Evolutionary conservation across 495 filamentous ascomycete genomes (phyloP).

Genomic region (Annulohypoxylon maeteangense): DNA sequence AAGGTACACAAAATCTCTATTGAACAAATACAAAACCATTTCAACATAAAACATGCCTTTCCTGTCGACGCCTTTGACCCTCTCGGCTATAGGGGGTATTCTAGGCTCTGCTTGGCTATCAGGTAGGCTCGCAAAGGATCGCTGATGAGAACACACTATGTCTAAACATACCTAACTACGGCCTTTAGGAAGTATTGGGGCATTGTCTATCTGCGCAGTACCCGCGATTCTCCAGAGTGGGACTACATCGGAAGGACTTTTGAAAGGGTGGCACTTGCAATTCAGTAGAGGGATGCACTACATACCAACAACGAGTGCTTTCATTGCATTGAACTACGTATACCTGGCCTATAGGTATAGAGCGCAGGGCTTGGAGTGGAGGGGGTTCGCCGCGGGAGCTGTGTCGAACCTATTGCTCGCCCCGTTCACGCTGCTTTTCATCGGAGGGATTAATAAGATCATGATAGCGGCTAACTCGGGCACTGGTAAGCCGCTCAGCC

Average conservation of each 20-base stretch:
- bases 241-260: slow-evolving; percentile 45
- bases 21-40: neutral
- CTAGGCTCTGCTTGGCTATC: slow-evolving; percentile 46
- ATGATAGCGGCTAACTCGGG: slow-evolving; percentile 36
- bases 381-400: slow-evolving; percentile 49
- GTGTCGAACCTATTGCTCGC: slow-evolving; percentile 52
- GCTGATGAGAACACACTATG: neutral
- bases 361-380: slow-evolving; percentile 41
- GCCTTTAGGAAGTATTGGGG: slow-evolving; percentile 52
- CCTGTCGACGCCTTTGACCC: slow-evolving; percentile 40
- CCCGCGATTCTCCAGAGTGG: slow-evolving; percentile 50
- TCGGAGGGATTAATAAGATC: slow-evolving; percentile 33
- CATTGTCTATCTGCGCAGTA: slow-evolving; percentile 47
- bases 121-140: slow-evolving; percentile 20
- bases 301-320: slow-evolving; percentile 50
- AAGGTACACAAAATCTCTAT: neutral
- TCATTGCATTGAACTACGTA: slow-evolving; percentile 49
- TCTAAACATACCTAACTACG: neutral
- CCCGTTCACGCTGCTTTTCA: slow-evolving; percentile 50
- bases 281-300: slow-evolving; percentile 47
- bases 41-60: slow-evolving; percentile 27
- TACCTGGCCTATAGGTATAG: slow-evolving; percentile 56
- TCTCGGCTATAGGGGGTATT: slow-evolving; percentile 41
- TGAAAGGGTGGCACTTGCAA: slow-evolving; percentile 44
- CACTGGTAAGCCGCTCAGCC: slow-evolving; percentile 47